A percentile compares a stretch with the other conserved stretches of the same genome.
phyloP scores from a whole-genome alignment of 768 basidiomycete species.

The Saitozyma sp. region DNA sequence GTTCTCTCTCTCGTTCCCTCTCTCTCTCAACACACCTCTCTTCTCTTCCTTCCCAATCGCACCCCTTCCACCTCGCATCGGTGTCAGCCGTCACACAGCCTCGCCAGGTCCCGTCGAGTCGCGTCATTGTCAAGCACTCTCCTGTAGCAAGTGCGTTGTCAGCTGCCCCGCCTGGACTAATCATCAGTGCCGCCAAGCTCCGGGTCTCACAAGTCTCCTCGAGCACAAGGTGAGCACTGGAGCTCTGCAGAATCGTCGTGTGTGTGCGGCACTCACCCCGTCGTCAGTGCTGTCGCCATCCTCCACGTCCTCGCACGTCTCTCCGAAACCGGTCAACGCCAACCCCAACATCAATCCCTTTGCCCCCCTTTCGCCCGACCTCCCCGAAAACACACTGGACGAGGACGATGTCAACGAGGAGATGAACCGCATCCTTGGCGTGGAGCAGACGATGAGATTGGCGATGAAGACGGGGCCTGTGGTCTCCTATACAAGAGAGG shows the following conservation, averaged over 20 bases:
- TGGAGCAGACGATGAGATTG: neutral
- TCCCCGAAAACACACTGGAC: constrained; percentile 11
- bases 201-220: neutral
- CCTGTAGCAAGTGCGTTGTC: too few species aligned
- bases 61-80: too few species aligned
- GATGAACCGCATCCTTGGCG: neutral
- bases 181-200: neutral
- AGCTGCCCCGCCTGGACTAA: too few species aligned
- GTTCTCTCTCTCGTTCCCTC: too few species aligned
- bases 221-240: neutral
- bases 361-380: constrained; percentile 28
- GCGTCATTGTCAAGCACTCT: too few species aligned
- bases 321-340: constrained; percentile 8
- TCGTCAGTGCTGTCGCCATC: neutral
- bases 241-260: neutral
- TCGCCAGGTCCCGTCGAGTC: too few species aligned
- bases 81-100: too few species aligned
- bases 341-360: constrained; percentile 27
- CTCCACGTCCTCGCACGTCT: constrained; percentile 6
- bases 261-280: neutral
- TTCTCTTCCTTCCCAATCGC: too few species aligned
- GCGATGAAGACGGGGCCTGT: neutral
- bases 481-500: constrained; percentile 13
- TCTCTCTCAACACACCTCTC: too few species aligned
- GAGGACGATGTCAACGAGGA: neutral